Evolutionary conservation across 345 rosid genomes (phyloP).

Genomic region (Salix koriyanagi): DNA sequence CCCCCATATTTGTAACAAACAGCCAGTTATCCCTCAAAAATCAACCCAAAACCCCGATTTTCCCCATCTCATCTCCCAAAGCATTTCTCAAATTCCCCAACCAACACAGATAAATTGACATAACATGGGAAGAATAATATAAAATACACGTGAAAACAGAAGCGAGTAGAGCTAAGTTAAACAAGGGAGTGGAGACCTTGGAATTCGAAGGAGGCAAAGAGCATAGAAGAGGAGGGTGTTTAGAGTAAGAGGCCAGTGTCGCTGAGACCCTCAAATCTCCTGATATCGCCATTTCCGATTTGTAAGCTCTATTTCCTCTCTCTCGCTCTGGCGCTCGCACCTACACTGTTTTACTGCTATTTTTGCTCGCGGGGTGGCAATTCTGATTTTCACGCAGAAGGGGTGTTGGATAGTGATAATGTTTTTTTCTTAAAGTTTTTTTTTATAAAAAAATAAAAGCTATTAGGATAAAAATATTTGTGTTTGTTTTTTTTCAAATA

Average conservation of each 20-base stretch:
- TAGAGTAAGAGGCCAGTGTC: conserved; percentile 47
- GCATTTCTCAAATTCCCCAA: neutral
- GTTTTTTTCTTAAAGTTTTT: too few species aligned
- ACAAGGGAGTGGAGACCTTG: conserved; percentile 40
- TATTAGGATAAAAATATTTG: too few species aligned
- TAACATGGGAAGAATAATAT: neutral
- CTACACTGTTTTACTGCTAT: neutral
- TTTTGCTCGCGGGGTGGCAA: neutral
- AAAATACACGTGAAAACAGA: neutral
- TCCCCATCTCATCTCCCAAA: neutral
- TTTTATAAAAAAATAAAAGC: too few species aligned
- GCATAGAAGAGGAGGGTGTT: conserved; percentile 40
- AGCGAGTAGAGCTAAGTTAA: neutral
- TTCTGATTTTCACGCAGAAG: neutral
- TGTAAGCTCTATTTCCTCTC: neutral
- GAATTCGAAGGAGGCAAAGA: conserved; percentile 41
- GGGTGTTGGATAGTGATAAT: too few species aligned
- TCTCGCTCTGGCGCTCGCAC: neutral
- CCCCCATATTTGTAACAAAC: neutral
- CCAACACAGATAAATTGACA: conserved; percentile 7
- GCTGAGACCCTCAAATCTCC: conserved; percentile 74
- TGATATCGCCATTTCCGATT: conserved; percentile 46
- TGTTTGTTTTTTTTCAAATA: too few species aligned
- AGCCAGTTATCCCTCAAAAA: neutral
- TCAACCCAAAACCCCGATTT: neutral